Percentiles rank a stretch among this genome's conserved stretches.
Evolutionary conservation across 331 rosid species (phyloP).

Genomic region (Phaseolus coccineus): DNA sequence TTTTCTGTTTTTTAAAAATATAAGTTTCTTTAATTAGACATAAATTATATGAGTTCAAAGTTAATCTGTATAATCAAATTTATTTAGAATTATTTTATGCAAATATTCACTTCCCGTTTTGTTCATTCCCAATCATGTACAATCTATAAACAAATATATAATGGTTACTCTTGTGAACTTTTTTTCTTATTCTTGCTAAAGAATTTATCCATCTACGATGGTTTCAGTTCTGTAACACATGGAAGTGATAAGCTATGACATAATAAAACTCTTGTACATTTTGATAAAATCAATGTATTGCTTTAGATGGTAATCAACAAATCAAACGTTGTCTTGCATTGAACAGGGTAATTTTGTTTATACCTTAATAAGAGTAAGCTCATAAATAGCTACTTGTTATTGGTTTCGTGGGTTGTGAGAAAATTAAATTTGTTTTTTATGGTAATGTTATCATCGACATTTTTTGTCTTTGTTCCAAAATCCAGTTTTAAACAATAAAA

Average conservation of each 20-base stretch:
- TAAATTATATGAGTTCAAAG: too few species aligned
- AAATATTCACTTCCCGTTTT: not conserved
- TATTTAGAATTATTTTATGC: too few species aligned
- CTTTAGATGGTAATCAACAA: constrained; percentile 23
- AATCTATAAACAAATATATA: not conserved
- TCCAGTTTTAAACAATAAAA: constrained; percentile 34
- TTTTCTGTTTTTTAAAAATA: not conserved
- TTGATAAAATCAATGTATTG: constrained; percentile 42
- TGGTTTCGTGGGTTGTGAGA: constrained; percentile 43
- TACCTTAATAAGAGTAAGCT: constrained; percentile 7
- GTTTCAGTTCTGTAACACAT: constrained; percentile 21
- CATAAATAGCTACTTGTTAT: constrained; percentile 16
- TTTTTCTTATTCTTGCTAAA: not conserved
- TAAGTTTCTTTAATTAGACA: not conserved
- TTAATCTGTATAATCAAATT: too few species aligned
- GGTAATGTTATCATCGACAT: constrained; percentile 56
- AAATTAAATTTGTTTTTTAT: constrained; percentile 52
- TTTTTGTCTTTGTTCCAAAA: constrained; percentile 30
- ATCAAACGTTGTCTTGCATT: not conserved
- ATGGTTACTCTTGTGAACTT: not conserved
- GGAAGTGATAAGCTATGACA: constrained; percentile 19
- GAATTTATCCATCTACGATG: not conserved
- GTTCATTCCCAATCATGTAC: not conserved
- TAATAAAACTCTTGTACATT: constrained; percentile 23
- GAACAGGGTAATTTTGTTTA: constrained; percentile 34